Percentiles rank a stretch among this genome's conserved stretches.
phyloP scores from a whole-genome alignment of 106 monocot genomes.

The Dioscorea dumetorum region DNA sequence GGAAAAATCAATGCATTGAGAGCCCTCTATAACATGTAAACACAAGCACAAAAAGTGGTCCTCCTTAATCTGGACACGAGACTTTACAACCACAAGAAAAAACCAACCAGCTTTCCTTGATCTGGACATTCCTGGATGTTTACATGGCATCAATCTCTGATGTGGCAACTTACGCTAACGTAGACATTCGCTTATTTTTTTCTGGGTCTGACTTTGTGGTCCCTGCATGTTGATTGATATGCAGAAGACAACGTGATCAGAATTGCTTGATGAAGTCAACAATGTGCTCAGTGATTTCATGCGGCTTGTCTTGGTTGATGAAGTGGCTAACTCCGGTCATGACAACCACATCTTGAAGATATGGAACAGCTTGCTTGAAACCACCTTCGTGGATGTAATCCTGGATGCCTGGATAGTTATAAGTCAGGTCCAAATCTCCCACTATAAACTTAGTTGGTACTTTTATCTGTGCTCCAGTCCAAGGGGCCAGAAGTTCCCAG shows the following conservation, averaged over 20 bases:
- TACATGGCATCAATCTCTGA: no score
- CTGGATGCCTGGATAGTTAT: slow-evolving; percentile 17
- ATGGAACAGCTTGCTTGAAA: slow-evolving; percentile 11
- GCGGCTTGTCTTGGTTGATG: slow-evolving; percentile 20
- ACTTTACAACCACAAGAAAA: no score
- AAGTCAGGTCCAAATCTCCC: slow-evolving; percentile 22
- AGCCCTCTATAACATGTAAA: no score
- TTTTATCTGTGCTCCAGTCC: slow-evolving; percentile 16
- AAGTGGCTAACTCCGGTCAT: slow-evolving; percentile 30
- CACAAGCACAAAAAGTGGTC: no score
- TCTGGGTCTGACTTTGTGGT: background rate
- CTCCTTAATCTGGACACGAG: no score
- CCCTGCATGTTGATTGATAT: no score
- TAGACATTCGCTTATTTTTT: background rate
- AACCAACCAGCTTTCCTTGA: no score
- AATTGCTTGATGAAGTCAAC: slow-evolving; percentile 20
- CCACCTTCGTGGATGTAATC: slow-evolving; percentile 17
- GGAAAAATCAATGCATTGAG: no score
- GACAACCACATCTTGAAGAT: slow-evolving; percentile 14
- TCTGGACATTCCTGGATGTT: no score
- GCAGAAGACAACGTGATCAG: background rate
- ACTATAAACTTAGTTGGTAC: slow-evolving; percentile 24
- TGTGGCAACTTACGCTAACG: no score
- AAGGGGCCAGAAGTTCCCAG: slow-evolving; percentile 24
- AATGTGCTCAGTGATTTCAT: slow-evolving; percentile 27